A percentile compares a stretch with the other conserved stretches of the same genome.
phyloP scores from a whole-genome alignment of 2,329 filamentous ascomycete species.

The Lasiodiplodia sp. region DNA sequence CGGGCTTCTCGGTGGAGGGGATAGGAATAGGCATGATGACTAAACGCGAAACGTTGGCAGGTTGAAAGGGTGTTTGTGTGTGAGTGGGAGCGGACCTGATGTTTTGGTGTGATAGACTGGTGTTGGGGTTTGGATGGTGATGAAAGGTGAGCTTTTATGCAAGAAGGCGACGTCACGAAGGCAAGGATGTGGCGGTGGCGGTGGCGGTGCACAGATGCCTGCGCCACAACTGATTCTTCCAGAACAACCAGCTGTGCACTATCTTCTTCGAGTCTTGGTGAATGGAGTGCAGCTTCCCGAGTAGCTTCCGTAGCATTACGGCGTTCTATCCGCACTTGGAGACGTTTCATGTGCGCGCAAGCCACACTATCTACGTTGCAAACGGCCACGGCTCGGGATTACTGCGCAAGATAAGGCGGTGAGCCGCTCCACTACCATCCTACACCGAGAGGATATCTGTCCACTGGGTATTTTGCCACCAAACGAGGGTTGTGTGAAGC shows the following conservation, averaged over 20 bases:
- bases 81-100: background rate
- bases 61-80: no score
- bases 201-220: background rate
- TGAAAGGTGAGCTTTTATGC: constrained; percentile 9
- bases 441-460: background rate
- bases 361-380: no score
- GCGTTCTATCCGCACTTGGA: no score
- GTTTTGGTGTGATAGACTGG: background rate
- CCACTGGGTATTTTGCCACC: background rate
- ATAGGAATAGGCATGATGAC: constrained; percentile 31
- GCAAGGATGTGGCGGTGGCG: background rate
- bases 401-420: constrained; percentile 3
- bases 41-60: background rate
- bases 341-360: no score
- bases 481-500: background rate
- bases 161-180: background rate
- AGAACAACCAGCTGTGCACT: no score
- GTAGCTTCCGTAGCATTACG: no score
- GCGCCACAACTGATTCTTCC: background rate
- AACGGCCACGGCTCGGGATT: background rate
- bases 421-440: background rate
- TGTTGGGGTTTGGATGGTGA: background rate
- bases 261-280: no score
- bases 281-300: no score
- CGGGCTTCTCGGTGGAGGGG: constrained; percentile 31